A percentile compares a stretch with the other conserved stretches of the same genome.
Evolutionary conservation across 176 grass and related monocot species (phyloP).

Genomic region (Dendrocalamus sinicus): DNA sequence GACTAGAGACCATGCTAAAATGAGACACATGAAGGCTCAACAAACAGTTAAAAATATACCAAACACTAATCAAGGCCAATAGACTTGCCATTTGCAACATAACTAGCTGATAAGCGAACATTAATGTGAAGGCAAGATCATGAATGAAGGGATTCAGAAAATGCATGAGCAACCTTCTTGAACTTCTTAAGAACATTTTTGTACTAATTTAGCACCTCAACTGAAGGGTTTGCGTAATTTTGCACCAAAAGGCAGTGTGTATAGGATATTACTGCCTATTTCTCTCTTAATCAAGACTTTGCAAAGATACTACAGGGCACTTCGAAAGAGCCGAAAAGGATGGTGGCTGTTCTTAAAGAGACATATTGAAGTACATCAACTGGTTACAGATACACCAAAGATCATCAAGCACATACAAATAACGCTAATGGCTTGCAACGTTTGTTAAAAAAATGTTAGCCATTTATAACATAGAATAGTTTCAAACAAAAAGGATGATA

Average conservation of each 20-base stretch:
- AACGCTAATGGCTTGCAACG: background rate
- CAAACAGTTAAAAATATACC: background rate
- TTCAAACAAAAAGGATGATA: background rate
- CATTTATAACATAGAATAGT: background rate
- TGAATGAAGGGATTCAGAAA: constrained; percentile 3
- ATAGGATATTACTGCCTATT: background rate
- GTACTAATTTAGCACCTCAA: constrained; percentile 22
- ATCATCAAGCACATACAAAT: background rate
- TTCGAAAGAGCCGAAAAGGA: background rate
- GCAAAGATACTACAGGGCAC: background rate
- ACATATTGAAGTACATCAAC: background rate
- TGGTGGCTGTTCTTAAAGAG: background rate
- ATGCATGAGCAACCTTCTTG: background rate
- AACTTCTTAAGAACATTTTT: background rate
- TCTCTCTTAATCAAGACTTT: background rate
- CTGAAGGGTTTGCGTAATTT: background rate
- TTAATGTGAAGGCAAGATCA: background rate
- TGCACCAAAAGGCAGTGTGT: background rate
- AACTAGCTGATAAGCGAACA: background rate
- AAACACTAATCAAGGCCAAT: constrained; percentile 26
- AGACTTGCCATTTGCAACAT: background rate
- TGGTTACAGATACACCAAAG: background rate
- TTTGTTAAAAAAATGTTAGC: background rate
- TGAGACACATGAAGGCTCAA: background rate
- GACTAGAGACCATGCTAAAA: background rate